Conservation (phyloP, 176 grass and related monocot genomes). For the sorghum (Sorghum bicolor) region Sorghum_bicolor_NCBIv3 NC_012872.2:73619001-73619500, state of each 20-base stretch:
- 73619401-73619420: background rate
- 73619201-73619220: constrained; percentile 94
- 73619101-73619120: constrained; percentile 98
- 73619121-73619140: constrained; percentile 97
- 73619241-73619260: constrained; percentile 84
- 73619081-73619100: constrained; percentile 97
- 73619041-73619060: constrained; percentile 20
- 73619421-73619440: constrained; percentile 8
- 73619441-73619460: constrained; percentile 4
- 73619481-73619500: constrained; percentile 46
- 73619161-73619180: constrained; percentile 94
- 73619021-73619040: constrained; percentile 5
- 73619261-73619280: constrained; percentile 88
- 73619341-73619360: background rate
- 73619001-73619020: constrained; percentile 18
- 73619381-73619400: background rate
- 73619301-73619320: constrained; percentile 22
- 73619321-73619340: background rate
- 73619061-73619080: constrained; percentile 56
- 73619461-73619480: background rate
- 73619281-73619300: constrained; percentile 93
- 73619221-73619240: constrained; percentile 90
- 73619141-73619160: constrained; percentile 97
- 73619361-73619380: constrained; percentile 6
- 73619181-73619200: constrained; percentile 97